A percentile compares a stretch with the other conserved stretches of the same genome.
phyloP scores from a whole-genome alignment of 2,329 filamentous ascomycete genomes.

The Ilyonectria mors-panacis region DNA sequence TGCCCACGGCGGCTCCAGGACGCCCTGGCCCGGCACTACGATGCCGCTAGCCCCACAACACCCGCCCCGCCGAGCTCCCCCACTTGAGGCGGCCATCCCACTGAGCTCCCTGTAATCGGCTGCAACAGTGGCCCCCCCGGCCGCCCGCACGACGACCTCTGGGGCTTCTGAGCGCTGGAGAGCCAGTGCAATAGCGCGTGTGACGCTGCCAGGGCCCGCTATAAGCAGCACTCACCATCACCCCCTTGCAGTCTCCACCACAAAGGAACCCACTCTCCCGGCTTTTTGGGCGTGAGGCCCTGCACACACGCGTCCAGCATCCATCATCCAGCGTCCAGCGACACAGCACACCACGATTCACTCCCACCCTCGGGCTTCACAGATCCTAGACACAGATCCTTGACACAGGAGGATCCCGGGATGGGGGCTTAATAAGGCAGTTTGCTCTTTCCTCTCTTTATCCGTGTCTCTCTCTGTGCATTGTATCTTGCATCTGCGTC shows the following conservation, averaged over 20 bases:
- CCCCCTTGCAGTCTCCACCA: background rate
- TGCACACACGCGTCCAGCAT: background rate
- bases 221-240: background rate
- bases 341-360: background rate
- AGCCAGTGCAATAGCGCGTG: background rate
- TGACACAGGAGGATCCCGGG: conserved; percentile 13
- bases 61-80: conserved; percentile 20
- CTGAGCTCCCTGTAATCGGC: conserved; percentile 12
- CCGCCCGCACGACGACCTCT: background rate
- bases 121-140: background rate
- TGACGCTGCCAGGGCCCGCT: background rate
- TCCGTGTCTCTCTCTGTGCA: background rate
- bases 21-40: conserved; percentile 21
- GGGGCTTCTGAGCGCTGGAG: background rate
- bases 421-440: conserved; percentile 18
- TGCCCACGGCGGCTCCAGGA: background rate
- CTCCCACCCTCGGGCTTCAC: conserved; percentile 6
- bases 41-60: conserved; percentile 24
- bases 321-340: background rate
- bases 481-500: conserved; percentile 11
- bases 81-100: conserved; percentile 7
- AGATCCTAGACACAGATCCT: background rate
- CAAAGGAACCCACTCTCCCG: conserved; percentile 1
- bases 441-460: conserved; percentile 20
- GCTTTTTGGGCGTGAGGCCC: background rate